These are phyloP conservation scores for Aspergillus sclerotioniger DNA, from an alignment of 495 filamentous ascomycete genomes.

Conservation along the genomic window DNA sequence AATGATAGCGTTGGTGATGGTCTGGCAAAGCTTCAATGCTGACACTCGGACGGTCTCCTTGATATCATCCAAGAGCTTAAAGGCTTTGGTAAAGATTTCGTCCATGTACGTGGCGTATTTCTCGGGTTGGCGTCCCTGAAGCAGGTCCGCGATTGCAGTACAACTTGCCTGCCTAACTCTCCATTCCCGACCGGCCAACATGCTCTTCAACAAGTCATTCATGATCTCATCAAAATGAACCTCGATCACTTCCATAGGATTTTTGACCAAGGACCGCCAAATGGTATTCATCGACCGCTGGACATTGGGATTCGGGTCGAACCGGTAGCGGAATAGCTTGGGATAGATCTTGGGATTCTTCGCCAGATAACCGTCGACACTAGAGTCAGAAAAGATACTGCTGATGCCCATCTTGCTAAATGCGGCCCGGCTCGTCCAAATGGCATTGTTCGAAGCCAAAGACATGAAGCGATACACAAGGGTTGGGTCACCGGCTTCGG, in stretches of 20 bases:
- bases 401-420: conserved; percentile 93
- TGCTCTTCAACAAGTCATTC: conserved; percentile 76
- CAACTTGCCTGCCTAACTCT: conserved; percentile 88
- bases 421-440: conserved; percentile 92
- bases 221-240: conserved; percentile 81
- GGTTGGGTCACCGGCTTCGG: conserved; percentile 91
- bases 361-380: conserved; percentile 65
- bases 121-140: conserved; percentile 69
- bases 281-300: conserved; percentile 95
- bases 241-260: conserved; percentile 69
- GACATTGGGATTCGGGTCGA: conserved; percentile 91
- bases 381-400: conserved; percentile 84
- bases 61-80: conserved; percentile 87
- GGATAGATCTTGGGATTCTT: conserved; percentile 90
- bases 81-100: conserved; percentile 76
- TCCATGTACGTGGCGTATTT: conserved; percentile 81
- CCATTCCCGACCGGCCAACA: conserved; percentile 84
- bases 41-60: conserved; percentile 84
- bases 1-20: conserved; percentile 76
- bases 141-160: conserved; percentile 80
- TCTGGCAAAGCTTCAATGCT: conserved; percentile 76
- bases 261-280: conserved; percentile 89
- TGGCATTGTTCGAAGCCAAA: conserved; percentile 86
- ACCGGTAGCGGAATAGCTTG: conserved; percentile 89
- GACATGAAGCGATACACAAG: conserved; percentile 98